Base-by-base conservation (phyloP, 306 rosid genomes). In the Trifolium fragiferum region DNA sequence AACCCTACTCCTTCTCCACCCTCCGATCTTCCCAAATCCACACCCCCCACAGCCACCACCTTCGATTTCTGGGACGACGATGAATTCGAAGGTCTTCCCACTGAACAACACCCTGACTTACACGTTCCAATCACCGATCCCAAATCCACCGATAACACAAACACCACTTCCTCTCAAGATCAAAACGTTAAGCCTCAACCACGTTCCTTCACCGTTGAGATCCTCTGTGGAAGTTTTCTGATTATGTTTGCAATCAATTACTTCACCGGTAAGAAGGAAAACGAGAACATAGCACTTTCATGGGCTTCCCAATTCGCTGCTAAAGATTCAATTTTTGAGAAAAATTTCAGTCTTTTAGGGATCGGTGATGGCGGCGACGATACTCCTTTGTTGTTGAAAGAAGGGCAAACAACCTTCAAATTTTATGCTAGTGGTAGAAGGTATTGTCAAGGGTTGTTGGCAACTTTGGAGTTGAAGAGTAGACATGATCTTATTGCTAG, bases 361-460 rank as follows among this genome's bases (percentile, higher is more conserved):
- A 88, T 92, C 20, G 95, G 96, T 1, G 95, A 92, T 2, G 96
- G 93, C 12, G 95, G 86, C 8, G 97, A 94, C 7, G 98, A 94
- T 25, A 46, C 99, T 13, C 97, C 99, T 9, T 64, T 90, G 84
- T 77, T 94, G 73, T 67, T 94, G 62, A 92, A 92, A 75, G 99
- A 92, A 49, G 97, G 99, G 6, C 96, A 88, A 66, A 94, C 89
- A 9, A 76, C 86, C 21, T 94, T 94, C 87, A 92, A 94, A 80
- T 94, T 92, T 74, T 92, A 94, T 76, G 97, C 99, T 8, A 94
- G 99, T 10, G 99, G 99, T 18, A 82, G 99, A 51, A 86, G 99
- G 81, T 90, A 81, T 78, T 92, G 96, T 77, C 99, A 87, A 79
- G 96, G 99, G 0, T 50, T 94, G 77, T 49, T 94, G 89, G 99